phyloP scores from a whole-genome alignment of 164 flowering plant genomes.

The Kingdonia uniflora region DNA sequence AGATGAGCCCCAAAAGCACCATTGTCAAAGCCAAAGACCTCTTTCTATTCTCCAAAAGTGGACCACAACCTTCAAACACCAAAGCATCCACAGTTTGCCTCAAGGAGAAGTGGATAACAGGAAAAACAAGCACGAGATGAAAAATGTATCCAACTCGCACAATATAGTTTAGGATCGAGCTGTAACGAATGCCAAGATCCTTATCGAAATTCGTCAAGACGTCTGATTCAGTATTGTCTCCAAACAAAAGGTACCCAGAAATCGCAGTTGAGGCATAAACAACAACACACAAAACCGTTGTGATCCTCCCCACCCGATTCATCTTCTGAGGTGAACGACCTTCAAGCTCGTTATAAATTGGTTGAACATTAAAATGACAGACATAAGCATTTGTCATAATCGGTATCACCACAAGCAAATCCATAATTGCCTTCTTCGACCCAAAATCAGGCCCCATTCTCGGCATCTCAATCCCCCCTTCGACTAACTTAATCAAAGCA shows the following conservation, averaged over 20 bases:
- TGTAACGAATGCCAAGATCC: slow-evolving; percentile 75
- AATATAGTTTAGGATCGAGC: slow-evolving; percentile 61
- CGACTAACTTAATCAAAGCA: slow-evolving; percentile 68
- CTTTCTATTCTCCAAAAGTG: slow-evolving; percentile 72
- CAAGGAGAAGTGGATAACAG: slow-evolving; percentile 89
- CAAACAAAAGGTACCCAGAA: slow-evolving; percentile 81
- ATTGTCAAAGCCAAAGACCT: slow-evolving; percentile 55
- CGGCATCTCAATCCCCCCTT: slow-evolving; percentile 63
- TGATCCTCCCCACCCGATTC: slow-evolving; percentile 79
- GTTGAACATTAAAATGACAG: slow-evolving; percentile 91
- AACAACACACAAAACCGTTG: slow-evolving; percentile 54
- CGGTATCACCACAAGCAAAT: slow-evolving; percentile 89
- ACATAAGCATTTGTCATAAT: slow-evolving; percentile 92
- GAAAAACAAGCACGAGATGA: slow-evolving; percentile 87
- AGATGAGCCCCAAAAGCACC: slow-evolving; percentile 49
- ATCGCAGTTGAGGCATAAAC: slow-evolving; percentile 70
- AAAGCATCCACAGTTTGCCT: slow-evolving; percentile 83
- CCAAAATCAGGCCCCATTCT: slow-evolving; percentile 75
- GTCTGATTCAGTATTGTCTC: slow-evolving; percentile 76
- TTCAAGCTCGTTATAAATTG: slow-evolving; percentile 92
- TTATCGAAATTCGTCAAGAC: slow-evolving; percentile 78
- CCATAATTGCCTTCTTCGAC: slow-evolving; percentile 61
- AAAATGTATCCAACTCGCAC: slow-evolving; percentile 81
- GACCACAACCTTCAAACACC: slow-evolving; percentile 49
- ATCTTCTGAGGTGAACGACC: slow-evolving; percentile 76